phyloP scores from a whole-genome alignment of 495 filamentous ascomycete genomes.

The Amniculicola lignicola region DNA sequence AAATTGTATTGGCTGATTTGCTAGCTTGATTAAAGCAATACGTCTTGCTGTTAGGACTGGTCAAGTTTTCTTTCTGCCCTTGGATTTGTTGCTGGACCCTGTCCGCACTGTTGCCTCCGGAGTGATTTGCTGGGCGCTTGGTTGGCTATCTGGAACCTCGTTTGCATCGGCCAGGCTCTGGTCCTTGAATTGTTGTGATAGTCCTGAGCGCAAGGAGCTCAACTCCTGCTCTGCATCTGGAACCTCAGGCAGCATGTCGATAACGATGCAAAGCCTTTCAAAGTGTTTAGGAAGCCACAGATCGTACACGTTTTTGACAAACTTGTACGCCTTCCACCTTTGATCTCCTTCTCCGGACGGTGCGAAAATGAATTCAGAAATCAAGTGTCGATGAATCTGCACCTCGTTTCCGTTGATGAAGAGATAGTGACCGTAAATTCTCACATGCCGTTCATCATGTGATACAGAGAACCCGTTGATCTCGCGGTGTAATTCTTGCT shows the following conservation, averaged over 20 bases:
- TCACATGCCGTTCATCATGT: conserved; percentile 42
- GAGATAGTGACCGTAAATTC: conserved; percentile 35
- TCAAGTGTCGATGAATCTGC: conserved; percentile 26
- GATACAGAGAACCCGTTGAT: conserved; percentile 47
- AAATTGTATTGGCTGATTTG: conserved; percentile 12
- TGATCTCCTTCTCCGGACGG: conserved; percentile 11
- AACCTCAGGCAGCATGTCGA: not conserved
- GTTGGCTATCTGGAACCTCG: conserved; percentile 10
- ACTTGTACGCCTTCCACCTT: conserved; percentile 32
- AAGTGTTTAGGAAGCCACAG: conserved; percentile 21
- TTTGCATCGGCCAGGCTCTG: conserved; percentile 14
- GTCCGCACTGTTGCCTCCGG: not conserved
- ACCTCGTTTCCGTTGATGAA: conserved; percentile 16
- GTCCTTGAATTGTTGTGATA: conserved; percentile 11
- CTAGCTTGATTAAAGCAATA: no score
- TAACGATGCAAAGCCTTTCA: conserved; percentile 23
- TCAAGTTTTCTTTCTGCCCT: not conserved
- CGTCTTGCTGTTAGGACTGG: no score
- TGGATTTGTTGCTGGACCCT: not conserved
- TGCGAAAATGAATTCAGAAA: conserved; percentile 18
- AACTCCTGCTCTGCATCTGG: not conserved
- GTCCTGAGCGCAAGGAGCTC: conserved; percentile 11
- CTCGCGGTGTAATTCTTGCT: not conserved
- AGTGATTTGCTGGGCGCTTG: conserved; percentile 8
- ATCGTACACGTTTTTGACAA: conserved; percentile 31